Evolutionary conservation across 768 basidiomycete genomes (phyloP).

Genomic region (Calvatia gigantea): DNA sequence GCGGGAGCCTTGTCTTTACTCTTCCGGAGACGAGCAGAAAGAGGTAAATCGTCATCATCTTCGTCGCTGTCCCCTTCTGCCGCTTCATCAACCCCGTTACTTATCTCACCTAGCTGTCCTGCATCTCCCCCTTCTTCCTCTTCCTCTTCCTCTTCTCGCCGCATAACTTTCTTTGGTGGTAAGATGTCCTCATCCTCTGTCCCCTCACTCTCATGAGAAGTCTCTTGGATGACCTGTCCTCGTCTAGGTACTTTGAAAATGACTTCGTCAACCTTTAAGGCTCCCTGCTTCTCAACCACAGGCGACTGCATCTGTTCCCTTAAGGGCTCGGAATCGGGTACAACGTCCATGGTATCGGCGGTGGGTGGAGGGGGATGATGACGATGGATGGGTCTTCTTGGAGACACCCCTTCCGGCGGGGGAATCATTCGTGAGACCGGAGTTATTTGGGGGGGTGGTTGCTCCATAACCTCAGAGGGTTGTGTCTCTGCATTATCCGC

Average conservation of each 20-base stretch:
- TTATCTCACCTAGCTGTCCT: constrained; percentile 1
- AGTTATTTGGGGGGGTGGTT: background rate
- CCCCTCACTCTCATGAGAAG: background rate
- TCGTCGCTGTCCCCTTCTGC: background rate
- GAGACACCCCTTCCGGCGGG: background rate
- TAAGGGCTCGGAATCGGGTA: constrained; percentile 64
- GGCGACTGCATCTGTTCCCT: constrained; percentile 23
- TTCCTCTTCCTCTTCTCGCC: constrained; percentile 16
- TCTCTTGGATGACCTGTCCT: background rate
- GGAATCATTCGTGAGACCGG: constrained; percentile 10
- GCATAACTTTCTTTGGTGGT: constrained; percentile 1
- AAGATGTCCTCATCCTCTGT: constrained; percentile 6
- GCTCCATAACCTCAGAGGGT: constrained; percentile 15
- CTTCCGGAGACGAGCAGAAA: constrained; percentile 7
- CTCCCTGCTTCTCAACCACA: background rate
- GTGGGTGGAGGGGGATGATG: constrained; percentile 6
- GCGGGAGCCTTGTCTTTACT: constrained; percentile 10
- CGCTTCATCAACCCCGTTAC: constrained; percentile 4
- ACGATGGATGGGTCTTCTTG: background rate
- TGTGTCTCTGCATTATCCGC: constrained; percentile 22
- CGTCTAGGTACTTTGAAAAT: background rate
- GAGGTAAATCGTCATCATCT: constrained; percentile 14
- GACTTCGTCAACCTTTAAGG: constrained; percentile 1
- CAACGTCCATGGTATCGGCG: constrained; percentile 38
- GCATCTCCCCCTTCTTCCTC: constrained; percentile 12